These are phyloP conservation scores for Trichoderma oligosporum DNA, from an alignment of 2,329 filamentous ascomycete species.

Conservation along the genomic window DNA sequence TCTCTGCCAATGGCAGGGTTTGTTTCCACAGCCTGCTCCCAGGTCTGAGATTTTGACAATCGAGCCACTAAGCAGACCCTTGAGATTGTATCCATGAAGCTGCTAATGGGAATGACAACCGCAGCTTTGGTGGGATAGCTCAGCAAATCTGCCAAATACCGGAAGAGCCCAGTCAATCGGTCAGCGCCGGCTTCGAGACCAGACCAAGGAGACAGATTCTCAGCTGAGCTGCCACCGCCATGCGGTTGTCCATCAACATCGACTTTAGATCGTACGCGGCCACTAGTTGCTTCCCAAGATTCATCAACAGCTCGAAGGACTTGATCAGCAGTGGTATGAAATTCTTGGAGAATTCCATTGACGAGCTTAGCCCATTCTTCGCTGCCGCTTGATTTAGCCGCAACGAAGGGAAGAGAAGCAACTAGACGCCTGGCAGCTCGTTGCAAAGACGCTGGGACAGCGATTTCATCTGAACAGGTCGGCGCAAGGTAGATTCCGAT, in stretches of 20 bases:
- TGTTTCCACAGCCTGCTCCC: constrained; percentile 53
- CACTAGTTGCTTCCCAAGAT: constrained; percentile 69
- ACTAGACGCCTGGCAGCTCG: constrained; percentile 60
- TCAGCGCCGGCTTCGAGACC: constrained; percentile 72
- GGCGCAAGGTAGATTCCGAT: constrained; percentile 60
- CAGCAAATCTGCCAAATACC: constrained; percentile 61
- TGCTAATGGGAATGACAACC: constrained; percentile 64
- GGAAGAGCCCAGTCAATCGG: constrained; percentile 63
- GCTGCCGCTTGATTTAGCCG: constrained; percentile 70
- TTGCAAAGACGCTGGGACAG: constrained; percentile 51
- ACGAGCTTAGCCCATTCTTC: constrained; percentile 76
- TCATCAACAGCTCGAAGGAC: constrained; percentile 77
- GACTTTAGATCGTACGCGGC: constrained; percentile 42
- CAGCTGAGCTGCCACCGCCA: constrained; percentile 44
- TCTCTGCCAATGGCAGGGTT: constrained; percentile 73
- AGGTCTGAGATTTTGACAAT: constrained; percentile 45
- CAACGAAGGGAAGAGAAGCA: constrained; percentile 72
- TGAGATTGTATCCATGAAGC: constrained; percentile 64
- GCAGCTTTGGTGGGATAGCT: constrained; percentile 59
- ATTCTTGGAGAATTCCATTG: constrained; percentile 56
- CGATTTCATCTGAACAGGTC: constrained; percentile 50
- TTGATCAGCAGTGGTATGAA: constrained; percentile 69
- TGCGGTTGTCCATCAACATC: constrained; percentile 45
- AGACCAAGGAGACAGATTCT: constrained; percentile 64
- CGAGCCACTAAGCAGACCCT: constrained; percentile 65